Conservation (phyloP, 768 basidiomycete species). For the Coprinopsis strossmayeri region DNA sequence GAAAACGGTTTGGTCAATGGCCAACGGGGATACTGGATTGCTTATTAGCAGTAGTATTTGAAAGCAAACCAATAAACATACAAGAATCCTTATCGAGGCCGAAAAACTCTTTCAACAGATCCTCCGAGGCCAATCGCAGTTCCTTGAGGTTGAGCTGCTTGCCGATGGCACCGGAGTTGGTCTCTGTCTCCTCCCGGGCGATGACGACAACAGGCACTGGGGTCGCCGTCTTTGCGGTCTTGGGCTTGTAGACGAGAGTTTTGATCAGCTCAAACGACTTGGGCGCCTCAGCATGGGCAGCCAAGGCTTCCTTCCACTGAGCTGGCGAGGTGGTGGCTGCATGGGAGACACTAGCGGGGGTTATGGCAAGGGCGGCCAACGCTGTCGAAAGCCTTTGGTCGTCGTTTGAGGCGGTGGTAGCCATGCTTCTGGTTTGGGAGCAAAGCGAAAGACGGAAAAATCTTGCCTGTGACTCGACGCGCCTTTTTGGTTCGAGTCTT, state of each 20-base stretch:
- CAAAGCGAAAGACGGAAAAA: no score
- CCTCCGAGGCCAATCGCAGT: constrained; percentile 77
- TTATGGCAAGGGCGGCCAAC: constrained; percentile 48
- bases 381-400: constrained; percentile 29
- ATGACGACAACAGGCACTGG: constrained; percentile 85
- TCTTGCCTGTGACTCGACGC: constrained; percentile 25
- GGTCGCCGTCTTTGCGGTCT: constrained; percentile 84
- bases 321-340: constrained; percentile 59
- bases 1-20: constrained; percentile 59
- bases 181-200: constrained; percentile 80
- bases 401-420: constrained; percentile 27
- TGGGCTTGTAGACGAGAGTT: constrained; percentile 93
- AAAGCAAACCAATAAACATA: constrained; percentile 35
- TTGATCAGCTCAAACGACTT: constrained; percentile 70
- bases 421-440: neutral
- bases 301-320: constrained; percentile 71
- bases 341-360: constrained; percentile 45
- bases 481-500: constrained; percentile 20
- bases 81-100: constrained; percentile 78
- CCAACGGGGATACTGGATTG: constrained; percentile 70
- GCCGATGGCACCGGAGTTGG: constrained; percentile 66
- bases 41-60: neutral
- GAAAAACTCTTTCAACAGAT: constrained; percentile 83
- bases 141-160: constrained; percentile 85
- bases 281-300: constrained; percentile 43